Base-by-base conservation (phyloP, 2,329 filamentous ascomycete species). In the Claviceps sp. region DNA sequence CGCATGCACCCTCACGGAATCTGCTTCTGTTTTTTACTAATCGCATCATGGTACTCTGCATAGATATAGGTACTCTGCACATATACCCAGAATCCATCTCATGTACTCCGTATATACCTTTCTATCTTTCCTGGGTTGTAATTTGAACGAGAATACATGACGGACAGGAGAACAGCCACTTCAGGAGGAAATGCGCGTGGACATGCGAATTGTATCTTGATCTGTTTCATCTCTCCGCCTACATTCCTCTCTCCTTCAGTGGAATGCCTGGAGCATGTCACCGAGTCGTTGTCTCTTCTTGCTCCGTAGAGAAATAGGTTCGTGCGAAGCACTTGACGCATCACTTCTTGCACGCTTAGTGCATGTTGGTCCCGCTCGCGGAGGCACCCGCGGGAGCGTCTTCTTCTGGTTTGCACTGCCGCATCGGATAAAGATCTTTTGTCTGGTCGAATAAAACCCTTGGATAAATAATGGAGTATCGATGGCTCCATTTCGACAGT, bases 211-310 rank as follows among this genome's bases (percentile, higher is more conserved):
- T 5, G n/a, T 42, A 8, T 42, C n/a, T 22, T 20, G 17, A 9
- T 22, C 8, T 22, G 40, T 40, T 17, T 40, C n/a, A 17, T 17
- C 39, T 40, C 14, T 40, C 14, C 39, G n/a, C 29, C 29, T 29
- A 14, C 7, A 38, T 17, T 11, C 9, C 9, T 52, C 53, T 37
- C 38, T 11, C 8, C 52, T 52, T 29, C 16, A 40, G 39, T 20
- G 9, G 22, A 55, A 34, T 16, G 56, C 51, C 16, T 64, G 57
- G 40, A 69, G 52, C 34, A 71, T 55, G 45, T 69, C 66, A 22
- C 63, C 62, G 20, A 70, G 52, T 4, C 62, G 59, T 52, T 59
- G 64, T 51, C 63, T 61, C 58, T 71, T 71, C 29, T 59, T 58
- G 23, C 57, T 60, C 16, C 62, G 61, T 23, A 64, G 40, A 23